These are phyloP conservation scores for Solanum medicagineum DNA, from an alignment of 257 asterid genomes.

Conservation along the genomic window DNA sequence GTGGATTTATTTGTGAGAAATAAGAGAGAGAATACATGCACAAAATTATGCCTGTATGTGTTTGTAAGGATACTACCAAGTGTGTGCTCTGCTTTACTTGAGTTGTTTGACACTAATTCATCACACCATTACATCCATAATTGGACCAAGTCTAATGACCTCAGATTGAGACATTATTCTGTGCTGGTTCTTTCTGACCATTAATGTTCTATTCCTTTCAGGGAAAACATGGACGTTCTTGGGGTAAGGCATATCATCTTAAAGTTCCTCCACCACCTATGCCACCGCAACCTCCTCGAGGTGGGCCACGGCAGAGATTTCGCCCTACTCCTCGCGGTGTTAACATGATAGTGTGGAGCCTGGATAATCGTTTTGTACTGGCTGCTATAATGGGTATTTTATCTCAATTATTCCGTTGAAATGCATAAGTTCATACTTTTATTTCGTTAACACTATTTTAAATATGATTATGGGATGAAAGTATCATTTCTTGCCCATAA, in stretches of 20 bases:
- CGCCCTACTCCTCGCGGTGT: conserved; percentile 99
- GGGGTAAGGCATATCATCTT: conserved; percentile 86
- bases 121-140: not conserved
- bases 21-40: not conserved
- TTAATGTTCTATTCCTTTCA: conserved; percentile 8
- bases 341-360: conserved; percentile 90
- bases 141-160: not conserved
- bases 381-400: conserved; percentile 94
- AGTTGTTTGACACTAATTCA: not conserved
- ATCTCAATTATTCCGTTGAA: not conserved
- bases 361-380: conserved; percentile 91
- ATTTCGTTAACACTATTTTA: not conserved
- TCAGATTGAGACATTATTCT: not conserved
- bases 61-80: not conserved
- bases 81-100: not conserved
- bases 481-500: not conserved
- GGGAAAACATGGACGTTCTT: conserved; percentile 68
- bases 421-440: not conserved
- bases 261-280: conserved; percentile 96
- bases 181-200: not conserved
- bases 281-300: conserved; percentile 85
- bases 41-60: not conserved
- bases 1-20: not conserved
- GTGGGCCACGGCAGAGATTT: conserved; percentile 89
- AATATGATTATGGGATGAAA: not conserved